These are phyloP conservation scores for Zoysia matrella DNA, from an alignment of 202 grass and related monocot genomes.

Conservation along the genomic window DNA sequence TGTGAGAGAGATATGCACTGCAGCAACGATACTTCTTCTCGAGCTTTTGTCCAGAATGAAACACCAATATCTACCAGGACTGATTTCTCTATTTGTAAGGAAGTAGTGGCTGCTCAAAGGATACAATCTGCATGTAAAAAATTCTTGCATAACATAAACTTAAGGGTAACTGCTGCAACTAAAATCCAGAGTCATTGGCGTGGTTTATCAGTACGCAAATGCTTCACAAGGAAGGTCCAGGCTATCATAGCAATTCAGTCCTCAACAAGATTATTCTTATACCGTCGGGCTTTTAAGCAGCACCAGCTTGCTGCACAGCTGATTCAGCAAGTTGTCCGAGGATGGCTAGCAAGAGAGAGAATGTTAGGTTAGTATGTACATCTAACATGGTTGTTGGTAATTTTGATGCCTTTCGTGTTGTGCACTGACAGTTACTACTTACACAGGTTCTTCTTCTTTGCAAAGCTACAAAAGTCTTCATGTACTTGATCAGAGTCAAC, in stretches of 20 bases:
- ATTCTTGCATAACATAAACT: conserved; percentile 37
- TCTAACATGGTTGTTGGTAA: conserved; percentile 17
- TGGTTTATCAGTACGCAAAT: conserved; percentile 43
- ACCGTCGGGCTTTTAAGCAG: conserved; percentile 28
- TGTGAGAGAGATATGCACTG: conserved; percentile 19
- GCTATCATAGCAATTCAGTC: conserved; percentile 51
- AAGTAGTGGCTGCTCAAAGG: conserved; percentile 50
- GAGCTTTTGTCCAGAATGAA: conserved; percentile 23
- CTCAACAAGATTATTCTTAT: conserved; percentile 44
- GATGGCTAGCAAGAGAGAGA: conserved; percentile 56
- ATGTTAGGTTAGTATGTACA: conserved; percentile 56
- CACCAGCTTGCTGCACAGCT: conserved; percentile 29
- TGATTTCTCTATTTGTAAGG: conserved; percentile 29
- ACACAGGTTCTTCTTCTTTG: conserved; percentile 59
- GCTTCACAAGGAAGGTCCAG: conserved; percentile 48
- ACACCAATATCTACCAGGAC: conserved; percentile 11
- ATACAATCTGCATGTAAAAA: conserved; percentile 66
- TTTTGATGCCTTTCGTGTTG: background rate
- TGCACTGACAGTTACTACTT: background rate
- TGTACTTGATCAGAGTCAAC: conserved; percentile 26
- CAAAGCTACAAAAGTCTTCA: conserved; percentile 25
- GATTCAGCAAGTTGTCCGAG: conserved; percentile 57
- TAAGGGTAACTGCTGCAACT: conserved; percentile 47
- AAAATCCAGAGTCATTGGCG: conserved; percentile 69
- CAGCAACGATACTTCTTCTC: conserved; percentile 29